Evolutionary conservation across 225 moss, liverwort and hornwort genomes (phyloP).

Genomic region (Pleurozium schreberi): DNA sequence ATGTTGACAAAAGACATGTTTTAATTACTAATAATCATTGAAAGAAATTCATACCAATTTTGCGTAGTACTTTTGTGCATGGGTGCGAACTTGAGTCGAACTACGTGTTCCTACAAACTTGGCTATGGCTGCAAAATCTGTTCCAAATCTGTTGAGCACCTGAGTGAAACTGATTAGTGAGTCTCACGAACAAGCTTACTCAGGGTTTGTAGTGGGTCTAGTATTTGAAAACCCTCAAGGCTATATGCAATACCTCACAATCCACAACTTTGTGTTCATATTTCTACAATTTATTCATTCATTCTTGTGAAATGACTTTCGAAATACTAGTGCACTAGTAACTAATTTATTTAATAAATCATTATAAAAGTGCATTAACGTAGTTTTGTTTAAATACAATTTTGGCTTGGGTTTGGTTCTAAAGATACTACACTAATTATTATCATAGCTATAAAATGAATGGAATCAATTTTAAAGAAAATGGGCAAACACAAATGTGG

Average conservation of each 20-base stretch:
- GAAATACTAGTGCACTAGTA: neutral
- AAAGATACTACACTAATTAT: neutral
- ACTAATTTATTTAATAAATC: rapidly evolving
- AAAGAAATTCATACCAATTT: constrained; percentile 53
- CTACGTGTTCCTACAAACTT: constrained; percentile 97
- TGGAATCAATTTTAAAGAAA: neutral
- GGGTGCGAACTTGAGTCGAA: constrained; percentile 98
- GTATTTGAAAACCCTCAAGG: rapidly evolving
- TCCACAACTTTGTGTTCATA: neutral
- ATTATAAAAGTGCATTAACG: neutral
- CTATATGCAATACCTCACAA: rapidly evolving
- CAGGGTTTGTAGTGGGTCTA: rapidly evolving
- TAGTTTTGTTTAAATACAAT: too few species aligned
- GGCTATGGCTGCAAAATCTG: constrained; percentile 94
- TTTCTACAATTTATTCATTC: neutral
- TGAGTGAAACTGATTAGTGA: neutral
- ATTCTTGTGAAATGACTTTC: neutral
- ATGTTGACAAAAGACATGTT: neutral
- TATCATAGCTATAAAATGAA: neutral
- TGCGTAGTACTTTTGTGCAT: constrained; percentile 95
- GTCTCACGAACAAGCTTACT: neutral
- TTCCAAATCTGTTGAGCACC: constrained; percentile 58
- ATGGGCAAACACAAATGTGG: rapidly evolving
- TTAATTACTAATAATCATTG: neutral
- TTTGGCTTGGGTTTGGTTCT: neutral